These are phyloP conservation scores for Lipomyces kockii DNA, from an alignment of 805 yeast species.

Conservation along the genomic window DNA sequence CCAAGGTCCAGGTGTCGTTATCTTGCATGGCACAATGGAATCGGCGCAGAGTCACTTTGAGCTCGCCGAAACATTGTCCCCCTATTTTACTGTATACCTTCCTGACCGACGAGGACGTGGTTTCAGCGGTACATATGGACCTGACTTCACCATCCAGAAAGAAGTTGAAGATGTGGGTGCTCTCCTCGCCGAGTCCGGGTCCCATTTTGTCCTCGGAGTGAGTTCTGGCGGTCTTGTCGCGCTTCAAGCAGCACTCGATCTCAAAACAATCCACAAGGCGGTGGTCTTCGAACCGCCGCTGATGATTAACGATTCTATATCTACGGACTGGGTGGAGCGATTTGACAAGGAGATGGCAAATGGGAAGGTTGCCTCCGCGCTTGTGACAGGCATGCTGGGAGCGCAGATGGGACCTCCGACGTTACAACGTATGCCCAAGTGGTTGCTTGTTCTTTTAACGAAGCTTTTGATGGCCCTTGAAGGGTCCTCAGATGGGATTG, in stretches of 20 bases:
- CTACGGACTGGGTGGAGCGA: not conserved
- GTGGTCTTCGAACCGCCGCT: not conserved
- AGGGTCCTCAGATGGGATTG: not conserved
- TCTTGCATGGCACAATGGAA: not conserved
- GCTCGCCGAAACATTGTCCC: not conserved
- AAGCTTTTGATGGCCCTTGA: not conserved
- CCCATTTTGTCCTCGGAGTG: not conserved
- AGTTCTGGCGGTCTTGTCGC: not conserved
- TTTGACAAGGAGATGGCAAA: not conserved
- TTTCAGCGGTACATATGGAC: not conserved
- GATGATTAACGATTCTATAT: not conserved
- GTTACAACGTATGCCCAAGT: not conserved
- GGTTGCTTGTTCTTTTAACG: not conserved
- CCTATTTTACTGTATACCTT: not conserved
- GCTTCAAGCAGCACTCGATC: not conserved
- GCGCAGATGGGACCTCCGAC: not conserved
- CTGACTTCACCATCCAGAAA: not conserved
- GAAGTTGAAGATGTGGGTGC: not conserved
- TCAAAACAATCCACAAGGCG: not conserved
- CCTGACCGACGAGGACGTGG: not conserved
- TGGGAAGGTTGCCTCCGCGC: not conserved
- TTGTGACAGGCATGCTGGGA: not conserved
- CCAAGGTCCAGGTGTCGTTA: not conserved
- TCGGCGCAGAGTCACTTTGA: not conserved
- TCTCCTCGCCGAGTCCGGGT: not conserved